A percentile compares a stretch with the other conserved stretches of the same genome.
These are phyloP conservation scores for Chrysopogon serrulatus DNA, from an alignment of 176 grass and related monocot genomes.

Conservation along the genomic window DNA sequence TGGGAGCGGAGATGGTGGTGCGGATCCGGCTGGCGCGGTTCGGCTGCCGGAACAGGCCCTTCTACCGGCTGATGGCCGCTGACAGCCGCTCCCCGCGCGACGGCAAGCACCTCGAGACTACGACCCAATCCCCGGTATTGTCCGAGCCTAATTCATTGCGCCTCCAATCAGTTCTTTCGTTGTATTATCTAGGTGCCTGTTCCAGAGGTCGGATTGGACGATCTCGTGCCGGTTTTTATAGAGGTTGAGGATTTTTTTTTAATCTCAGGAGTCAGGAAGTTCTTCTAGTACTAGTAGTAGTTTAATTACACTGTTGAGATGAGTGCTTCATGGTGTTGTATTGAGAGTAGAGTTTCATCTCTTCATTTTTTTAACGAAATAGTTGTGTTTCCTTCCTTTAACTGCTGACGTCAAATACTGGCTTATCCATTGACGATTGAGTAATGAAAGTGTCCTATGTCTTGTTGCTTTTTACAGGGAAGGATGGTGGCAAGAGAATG, in stretches of 20 bases:
- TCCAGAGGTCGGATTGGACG: not conserved
- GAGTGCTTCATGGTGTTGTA: not conserved
- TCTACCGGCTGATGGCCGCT: conserved; percentile 63
- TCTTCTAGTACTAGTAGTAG: too few relatives aligned
- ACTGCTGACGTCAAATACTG: not conserved
- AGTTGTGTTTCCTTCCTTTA: not conserved
- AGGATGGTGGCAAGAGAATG: conserved; percentile 73
- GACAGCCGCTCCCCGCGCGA: conserved; percentile 51
- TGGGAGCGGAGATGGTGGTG: conserved; percentile 30
- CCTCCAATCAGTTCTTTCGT: not conserved
- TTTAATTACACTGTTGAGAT: not conserved
- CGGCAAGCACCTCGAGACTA: conserved; percentile 60
- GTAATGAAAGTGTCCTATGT: not conserved
- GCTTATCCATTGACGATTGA: not conserved
- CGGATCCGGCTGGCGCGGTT: conserved; percentile 56
- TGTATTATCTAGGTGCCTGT: too few relatives aligned
- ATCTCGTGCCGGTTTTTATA: not conserved
- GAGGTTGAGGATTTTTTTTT: not conserved
- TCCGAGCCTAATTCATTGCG: not conserved
- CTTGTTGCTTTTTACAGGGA: conserved; percentile 19
- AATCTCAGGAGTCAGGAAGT: too few relatives aligned
- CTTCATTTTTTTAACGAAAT: not conserved
- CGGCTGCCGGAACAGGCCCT: conserved; percentile 53
- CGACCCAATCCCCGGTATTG: conserved; percentile 45
- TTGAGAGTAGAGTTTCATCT: not conserved